Conservation (phyloP, 495 filamentous ascomycete genomes). For the Penicillium pancosmium region DNA sequence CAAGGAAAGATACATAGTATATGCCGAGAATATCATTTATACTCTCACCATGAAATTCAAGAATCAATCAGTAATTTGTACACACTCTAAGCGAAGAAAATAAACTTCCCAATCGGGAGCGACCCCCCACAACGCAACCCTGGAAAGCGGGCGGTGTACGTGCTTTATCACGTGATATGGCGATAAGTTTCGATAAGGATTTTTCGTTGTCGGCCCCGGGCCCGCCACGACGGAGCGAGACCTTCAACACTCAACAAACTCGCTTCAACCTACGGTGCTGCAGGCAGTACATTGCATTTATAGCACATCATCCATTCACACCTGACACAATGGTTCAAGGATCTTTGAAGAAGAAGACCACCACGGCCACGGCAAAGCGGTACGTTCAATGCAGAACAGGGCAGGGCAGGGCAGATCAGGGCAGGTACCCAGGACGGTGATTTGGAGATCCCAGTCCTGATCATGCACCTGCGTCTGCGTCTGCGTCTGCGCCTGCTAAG, state of each 20-base stretch:
- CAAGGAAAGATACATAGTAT: no score
- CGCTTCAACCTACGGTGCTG: constrained; percentile 22
- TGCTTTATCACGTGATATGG: not conserved
- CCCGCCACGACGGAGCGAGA: not conserved
- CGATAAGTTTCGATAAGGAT: constrained; percentile 32
- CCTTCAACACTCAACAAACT: not conserved
- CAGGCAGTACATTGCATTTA: constrained; percentile 29
- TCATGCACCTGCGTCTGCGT: no score
- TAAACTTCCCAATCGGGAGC: constrained; percentile 1
- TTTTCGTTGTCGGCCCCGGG: constrained; percentile 18
- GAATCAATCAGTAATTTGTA: not conserved
- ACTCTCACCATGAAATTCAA: not conserved
- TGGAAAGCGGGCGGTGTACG: constrained; percentile 4
- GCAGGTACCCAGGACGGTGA: not conserved
- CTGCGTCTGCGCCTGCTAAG: no score
- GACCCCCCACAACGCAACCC: not conserved
- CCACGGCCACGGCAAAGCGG: constrained; percentile 33
- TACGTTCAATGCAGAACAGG: constrained; percentile 19
- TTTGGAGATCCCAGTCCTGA: no score
- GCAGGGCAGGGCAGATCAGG: not conserved
- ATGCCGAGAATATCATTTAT: no score
- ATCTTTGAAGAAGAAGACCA: constrained; percentile 40
- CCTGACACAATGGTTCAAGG: constrained; percentile 41
- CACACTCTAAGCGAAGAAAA: not conserved
- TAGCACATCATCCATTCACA: not conserved